A percentile compares a stretch with the other conserved stretches of the same genome.
Conservation (phyloP, 345 rosid genomes). For the Clarkia xantiana region DNA sequence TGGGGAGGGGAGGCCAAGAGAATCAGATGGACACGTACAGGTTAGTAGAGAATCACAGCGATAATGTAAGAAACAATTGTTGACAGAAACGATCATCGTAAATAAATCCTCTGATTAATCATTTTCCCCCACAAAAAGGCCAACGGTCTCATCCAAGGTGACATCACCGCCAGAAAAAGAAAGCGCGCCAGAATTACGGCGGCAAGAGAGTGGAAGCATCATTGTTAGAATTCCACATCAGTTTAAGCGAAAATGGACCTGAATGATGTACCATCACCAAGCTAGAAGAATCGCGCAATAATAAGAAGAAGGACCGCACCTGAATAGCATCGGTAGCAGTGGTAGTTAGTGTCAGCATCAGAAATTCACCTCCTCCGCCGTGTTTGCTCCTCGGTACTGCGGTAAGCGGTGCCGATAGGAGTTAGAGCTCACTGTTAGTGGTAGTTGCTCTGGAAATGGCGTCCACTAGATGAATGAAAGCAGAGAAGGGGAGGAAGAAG, state of each 20-base stretch:
- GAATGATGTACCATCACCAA: neutral
- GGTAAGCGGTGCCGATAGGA: neutral
- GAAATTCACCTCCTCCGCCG: neutral
- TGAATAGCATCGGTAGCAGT: neutral
- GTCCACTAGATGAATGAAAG: neutral
- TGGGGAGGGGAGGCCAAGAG: conserved; percentile 1
- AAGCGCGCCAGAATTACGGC: neutral
- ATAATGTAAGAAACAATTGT: neutral
- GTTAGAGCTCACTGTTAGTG: neutral
- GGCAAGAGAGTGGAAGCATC: conserved; percentile 3
- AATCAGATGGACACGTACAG: neutral
- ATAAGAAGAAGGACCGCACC: neutral
- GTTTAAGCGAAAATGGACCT: neutral
- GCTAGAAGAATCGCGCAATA: neutral
- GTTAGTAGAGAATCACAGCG: neutral
- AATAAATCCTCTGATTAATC: neutral
- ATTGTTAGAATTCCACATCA: neutral
- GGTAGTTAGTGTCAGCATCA: neutral
- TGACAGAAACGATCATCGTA: neutral
- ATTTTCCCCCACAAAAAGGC: neutral
- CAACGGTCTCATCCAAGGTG: neutral
- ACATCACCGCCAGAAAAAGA: neutral
- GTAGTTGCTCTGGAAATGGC: neutral
- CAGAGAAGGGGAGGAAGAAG: conserved; percentile 7
- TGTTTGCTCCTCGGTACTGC: neutral